Percentiles rank a stretch among this genome's conserved stretches.
phyloP scores from a whole-genome alignment of 805 yeast genomes.

The Ogataea nitratoaversa region DNA sequence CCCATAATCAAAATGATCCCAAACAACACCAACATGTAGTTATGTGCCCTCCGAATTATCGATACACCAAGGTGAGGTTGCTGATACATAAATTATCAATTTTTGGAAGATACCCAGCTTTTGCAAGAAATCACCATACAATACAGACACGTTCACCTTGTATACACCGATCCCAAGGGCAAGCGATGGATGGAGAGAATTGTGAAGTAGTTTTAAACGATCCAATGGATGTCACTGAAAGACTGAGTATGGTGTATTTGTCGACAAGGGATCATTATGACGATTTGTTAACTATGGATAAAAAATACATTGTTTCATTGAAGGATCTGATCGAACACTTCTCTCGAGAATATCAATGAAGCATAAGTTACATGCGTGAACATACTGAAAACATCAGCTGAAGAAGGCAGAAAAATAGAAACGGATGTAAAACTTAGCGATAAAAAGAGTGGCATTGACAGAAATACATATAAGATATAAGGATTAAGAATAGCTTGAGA shows the following conservation, averaged over 20 bases:
- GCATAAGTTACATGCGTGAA: no score
- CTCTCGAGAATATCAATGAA: background rate
- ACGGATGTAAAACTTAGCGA: no score
- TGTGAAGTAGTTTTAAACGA: slow-evolving; percentile 18
- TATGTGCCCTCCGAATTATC: background rate
- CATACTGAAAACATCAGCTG: no score
- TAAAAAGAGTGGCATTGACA: no score
- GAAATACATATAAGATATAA: no score
- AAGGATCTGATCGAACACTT: slow-evolving; percentile 3
- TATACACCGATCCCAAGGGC: no score
- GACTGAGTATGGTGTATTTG: slow-evolving; percentile 16
- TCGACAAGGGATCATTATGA: slow-evolving; percentile 11
- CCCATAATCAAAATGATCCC: no score
- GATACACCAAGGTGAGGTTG: background rate
- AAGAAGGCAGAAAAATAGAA: no score
- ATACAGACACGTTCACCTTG: no score
- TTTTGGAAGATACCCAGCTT: background rate
- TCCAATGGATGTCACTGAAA: slow-evolving; percentile 12
- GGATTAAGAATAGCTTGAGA: no score
- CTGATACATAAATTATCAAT: slow-evolving; percentile 7
- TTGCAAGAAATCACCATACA: background rate
- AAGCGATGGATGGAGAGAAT: no score
- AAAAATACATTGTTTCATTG: slow-evolving; percentile 13
- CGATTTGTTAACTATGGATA: slow-evolving; percentile 14
- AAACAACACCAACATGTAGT: no score